A percentile compares a stretch with the other conserved stretches of the same genome.
Evolutionary conservation across 2,329 filamentous ascomycete genomes (phyloP).

Genomic region (Plenodomus biglobosus): DNA sequence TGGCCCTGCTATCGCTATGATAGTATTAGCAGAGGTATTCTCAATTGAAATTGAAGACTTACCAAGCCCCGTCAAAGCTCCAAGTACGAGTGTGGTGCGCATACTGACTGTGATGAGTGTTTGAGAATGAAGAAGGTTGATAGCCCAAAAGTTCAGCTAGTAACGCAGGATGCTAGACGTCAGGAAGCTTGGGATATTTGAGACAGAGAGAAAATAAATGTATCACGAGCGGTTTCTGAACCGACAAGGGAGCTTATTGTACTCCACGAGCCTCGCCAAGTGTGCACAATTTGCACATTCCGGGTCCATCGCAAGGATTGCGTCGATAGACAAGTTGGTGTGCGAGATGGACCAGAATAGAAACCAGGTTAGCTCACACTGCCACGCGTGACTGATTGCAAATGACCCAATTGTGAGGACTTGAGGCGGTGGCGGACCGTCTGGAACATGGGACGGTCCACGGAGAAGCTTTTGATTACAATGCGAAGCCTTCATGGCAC

Average conservation of each 20-base stretch:
- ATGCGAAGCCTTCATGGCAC: conserved; percentile 11
- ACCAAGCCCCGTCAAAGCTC: conserved; percentile 27
- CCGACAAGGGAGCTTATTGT: conserved; percentile 29
- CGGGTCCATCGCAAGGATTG: conserved; percentile 21
- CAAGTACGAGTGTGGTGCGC: conserved; percentile 21
- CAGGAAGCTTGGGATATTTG: conserved; percentile 2
- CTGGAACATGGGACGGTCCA: conserved; percentile 8
- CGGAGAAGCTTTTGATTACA: conserved; percentile 23
- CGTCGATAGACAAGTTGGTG: conserved; percentile 28
- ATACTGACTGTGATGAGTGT: conserved; percentile 13
- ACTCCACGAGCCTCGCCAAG: conserved; percentile 26
- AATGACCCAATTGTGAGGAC: conserved; percentile 22
- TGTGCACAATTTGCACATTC: conserved; percentile 26
- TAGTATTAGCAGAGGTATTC: background rate
- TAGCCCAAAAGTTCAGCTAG: conserved; percentile 9
- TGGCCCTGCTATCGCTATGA: conserved; percentile 21
- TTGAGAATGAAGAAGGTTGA: background rate
- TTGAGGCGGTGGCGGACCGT: conserved; percentile 9
- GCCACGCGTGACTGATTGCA: conserved; percentile 34
- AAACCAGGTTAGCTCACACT: conserved; percentile 17
- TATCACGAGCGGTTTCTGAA: conserved; percentile 13
- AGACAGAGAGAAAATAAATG: conserved; percentile 8
- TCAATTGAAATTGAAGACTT: background rate
- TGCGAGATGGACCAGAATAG: conserved; percentile 30
- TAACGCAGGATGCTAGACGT: conserved; percentile 7